These are phyloP conservation scores for Cajanus cajan DNA, from an alignment of 306 rosid species.

Conservation along the genomic window DNA sequence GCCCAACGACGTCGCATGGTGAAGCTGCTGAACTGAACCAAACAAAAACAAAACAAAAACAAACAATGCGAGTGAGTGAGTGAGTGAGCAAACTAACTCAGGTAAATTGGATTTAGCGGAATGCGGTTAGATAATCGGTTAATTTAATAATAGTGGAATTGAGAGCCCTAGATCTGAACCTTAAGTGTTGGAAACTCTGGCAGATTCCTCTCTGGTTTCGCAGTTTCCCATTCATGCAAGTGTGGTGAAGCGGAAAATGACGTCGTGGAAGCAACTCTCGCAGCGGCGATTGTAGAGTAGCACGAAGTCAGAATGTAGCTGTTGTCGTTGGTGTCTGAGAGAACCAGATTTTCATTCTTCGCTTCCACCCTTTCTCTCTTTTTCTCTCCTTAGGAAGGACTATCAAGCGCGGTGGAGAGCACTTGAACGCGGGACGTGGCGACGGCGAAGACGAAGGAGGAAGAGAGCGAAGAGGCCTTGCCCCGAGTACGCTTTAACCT, in stretches of 20 bases:
- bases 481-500: no score
- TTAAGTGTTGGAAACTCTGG: constrained; percentile 91
- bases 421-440: no score
- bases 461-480: no score
- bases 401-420: no score
- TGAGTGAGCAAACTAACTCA: not conserved
- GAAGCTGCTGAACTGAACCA: constrained; percentile 76
- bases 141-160: not conserved
- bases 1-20: constrained; percentile 43
- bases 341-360: no score
- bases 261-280: constrained; percentile 17
- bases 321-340: constrained; percentile 21
- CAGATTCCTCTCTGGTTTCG: constrained; percentile 95
- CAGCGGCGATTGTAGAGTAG: constrained; percentile 18
- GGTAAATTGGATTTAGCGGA: not conserved
- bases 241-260: constrained; percentile 20
- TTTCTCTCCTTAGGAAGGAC: no score
- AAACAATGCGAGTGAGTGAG: not conserved
- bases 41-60: not conserved
- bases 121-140: not conserved
- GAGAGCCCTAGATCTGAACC: constrained; percentile 73
- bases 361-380: not conserved
- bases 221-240: constrained; percentile 86
- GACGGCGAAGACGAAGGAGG: no score
- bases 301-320: not conserved